Percentiles rank a stretch among this genome's conserved stretches.
Conservation (phyloP, 228 moss, liverwort and hornwort genomes). For the Sphagnum fallax region DNA sequence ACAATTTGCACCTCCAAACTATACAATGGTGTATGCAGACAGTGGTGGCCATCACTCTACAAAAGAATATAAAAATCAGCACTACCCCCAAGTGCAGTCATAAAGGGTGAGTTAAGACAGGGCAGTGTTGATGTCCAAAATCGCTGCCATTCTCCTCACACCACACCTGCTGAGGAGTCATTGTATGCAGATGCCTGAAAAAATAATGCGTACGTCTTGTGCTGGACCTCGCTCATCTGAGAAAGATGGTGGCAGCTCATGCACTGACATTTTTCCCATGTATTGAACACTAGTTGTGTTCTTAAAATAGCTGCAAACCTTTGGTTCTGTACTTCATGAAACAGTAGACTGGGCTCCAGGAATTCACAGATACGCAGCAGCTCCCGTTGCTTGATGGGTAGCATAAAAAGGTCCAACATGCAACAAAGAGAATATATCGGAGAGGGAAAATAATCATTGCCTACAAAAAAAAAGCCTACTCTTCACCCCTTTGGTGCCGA, state of each 20-base stretch:
- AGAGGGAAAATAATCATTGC: background rate
- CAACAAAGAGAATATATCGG: background rate
- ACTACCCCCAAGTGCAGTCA: background rate
- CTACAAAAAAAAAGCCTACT: background rate
- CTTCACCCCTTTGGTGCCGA: conserved; percentile 2
- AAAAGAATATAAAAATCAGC: conserved; percentile 1
- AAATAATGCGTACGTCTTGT: conserved; percentile 1
- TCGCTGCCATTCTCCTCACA: background rate
- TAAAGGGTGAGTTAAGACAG: background rate
- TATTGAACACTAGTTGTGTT: background rate
- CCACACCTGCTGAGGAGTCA: background rate
- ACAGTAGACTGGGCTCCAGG: background rate
- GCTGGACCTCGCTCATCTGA: conserved; percentile 1
- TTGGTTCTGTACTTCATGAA: background rate
- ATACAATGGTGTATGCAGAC: conserved; percentile 2
- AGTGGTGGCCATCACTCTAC: background rate
- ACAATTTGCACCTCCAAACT: conserved; percentile 3
- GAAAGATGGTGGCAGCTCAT: background rate
- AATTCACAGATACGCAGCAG: background rate
- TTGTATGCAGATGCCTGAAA: conserved; percentile 2
- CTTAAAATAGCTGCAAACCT: background rate
- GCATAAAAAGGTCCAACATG: background rate
- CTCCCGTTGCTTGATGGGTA: background rate
- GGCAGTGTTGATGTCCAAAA: background rate
- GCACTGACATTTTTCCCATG: background rate